Percentiles rank a stretch among this genome's conserved stretches.
Evolutionary conservation across 768 basidiomycete species (phyloP).

Genomic region (Pilatotrama ljubarskyi): DNA sequence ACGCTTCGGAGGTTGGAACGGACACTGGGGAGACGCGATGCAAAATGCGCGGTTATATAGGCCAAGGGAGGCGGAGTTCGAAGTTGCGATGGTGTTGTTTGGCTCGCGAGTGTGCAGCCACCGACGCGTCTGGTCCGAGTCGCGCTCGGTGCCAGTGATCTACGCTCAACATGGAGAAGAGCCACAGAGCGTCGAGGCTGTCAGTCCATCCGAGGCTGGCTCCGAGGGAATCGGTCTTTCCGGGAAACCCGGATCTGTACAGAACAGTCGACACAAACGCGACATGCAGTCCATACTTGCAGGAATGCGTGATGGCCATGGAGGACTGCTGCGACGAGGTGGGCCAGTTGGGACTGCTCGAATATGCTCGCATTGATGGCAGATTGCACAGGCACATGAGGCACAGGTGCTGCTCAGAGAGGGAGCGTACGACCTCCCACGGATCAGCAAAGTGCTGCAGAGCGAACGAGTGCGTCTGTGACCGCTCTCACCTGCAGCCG

Average conservation of each 20-base stretch:
- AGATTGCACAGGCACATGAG: constrained; percentile 54
- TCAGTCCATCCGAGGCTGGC: constrained; percentile 45
- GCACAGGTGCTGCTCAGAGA: constrained; percentile 67
- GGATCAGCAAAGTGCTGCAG: constrained; percentile 67
- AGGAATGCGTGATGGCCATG: constrained; percentile 76
- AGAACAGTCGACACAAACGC: constrained; percentile 58
- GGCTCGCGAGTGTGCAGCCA: constrained; percentile 22
- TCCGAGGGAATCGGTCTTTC: constrained; percentile 67
- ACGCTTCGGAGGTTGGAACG: constrained; percentile 68
- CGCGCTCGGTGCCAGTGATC: neutral
- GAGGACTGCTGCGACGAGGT: constrained; percentile 84
- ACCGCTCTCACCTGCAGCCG: neutral
- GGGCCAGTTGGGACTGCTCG: constrained; percentile 76
- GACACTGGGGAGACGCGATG: constrained; percentile 52
- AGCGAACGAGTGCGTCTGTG: constrained; percentile 59
- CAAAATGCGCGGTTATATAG: constrained; percentile 32
- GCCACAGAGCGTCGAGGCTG: constrained; percentile 42
- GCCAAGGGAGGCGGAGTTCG: constrained; percentile 12
- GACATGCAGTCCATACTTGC: constrained; percentile 68
- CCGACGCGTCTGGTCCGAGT: constrained; percentile 25
- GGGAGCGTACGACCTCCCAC: constrained; percentile 69
- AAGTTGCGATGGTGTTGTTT: constrained; percentile 22
- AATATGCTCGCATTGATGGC: constrained; percentile 51
- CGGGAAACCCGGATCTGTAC: constrained; percentile 64
- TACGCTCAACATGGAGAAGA: constrained; percentile 22